Base-by-base conservation (phyloP, 106 monocot genomes). In the Phalaenopsis equestris region DNA sequence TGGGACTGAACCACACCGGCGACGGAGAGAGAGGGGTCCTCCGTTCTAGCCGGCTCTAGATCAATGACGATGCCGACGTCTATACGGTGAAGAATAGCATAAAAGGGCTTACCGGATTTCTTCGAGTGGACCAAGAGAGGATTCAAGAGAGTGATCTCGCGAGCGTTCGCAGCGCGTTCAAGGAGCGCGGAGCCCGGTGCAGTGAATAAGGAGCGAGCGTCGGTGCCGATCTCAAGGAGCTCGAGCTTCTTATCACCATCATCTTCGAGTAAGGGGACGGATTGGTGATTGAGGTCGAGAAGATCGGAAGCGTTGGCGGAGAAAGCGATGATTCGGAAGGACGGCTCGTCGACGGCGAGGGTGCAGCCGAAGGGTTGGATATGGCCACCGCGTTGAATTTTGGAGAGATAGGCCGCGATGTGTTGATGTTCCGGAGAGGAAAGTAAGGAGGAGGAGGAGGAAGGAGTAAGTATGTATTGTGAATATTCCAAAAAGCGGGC, bases 1-100 rank as follows among this genome's bases (percentile, higher is more conserved):
- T 96, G 96, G 0, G 96, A 96, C 79, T 96, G 93, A n/a, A 96
- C 93, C 37, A 93, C 96, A 17, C 93, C 96, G 39, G 93, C 93
- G 42, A 93, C 88, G 38, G 93, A 93, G 58, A 96, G 86, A 1
- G 91, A 87, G 11, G 96, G 93, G 58, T 96, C 96, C 82, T 93
- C 93, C 2, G 93, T 64, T 16, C 87, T 77, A 5, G 96, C 90
- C 21, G 96, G 96, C 73, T 96, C 96, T 41, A 96, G 89, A 72
- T 96, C 96, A 56, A 96, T 86, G 72, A 96, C 96, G 81, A 96
- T 89, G 52, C 96, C 93, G 48, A 96, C 85, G 67, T 96, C 96
- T 78, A 96, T 80, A n/a, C 96, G 85, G 86, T 96, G 96, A 75
- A 94, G 83, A 58, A 96, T 94, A 41, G 96, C 96, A 73, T 94